Evolutionary conservation across 129 eudicot genomes (phyloP), one percentile per base, ranked within the genome.

Genomic region (Logfia minima): DNA sequence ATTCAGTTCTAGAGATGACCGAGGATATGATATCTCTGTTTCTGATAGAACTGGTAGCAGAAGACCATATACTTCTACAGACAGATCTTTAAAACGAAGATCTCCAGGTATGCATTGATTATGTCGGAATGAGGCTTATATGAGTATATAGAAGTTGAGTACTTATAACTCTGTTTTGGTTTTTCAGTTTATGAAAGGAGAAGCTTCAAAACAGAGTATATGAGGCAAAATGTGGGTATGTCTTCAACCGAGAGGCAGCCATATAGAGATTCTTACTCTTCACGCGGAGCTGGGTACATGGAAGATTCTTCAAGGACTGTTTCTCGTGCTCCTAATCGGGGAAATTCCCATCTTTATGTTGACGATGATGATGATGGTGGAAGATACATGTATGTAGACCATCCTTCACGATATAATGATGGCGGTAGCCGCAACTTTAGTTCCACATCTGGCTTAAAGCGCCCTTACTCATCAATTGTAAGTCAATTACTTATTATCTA

Each of bases 331-430:
- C 67, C 48, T 10, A 48, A 37, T 67, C 80, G 80, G 62, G 75
- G 75, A 79, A 74, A 14, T 67, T 60, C 81, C 21, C 84, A 75
- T 41, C 23, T 56, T 32, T 80, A 76, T 43, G 79, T 80, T 55
- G 87, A 84, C n/a, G 82, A 84, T 21, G 87, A 84, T 18, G 84
- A 83, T 66, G 86, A 75, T 73, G 80, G 70, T 66, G 72, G 83
- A 63, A 75, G 87, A 66, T 84, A 84, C 58, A 39, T 67, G 68
- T 83, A 79, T 71, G 35, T 76, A 13, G 87, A 84, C 18, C 84
- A 71, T 65, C 80, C 84, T 37, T 84, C 87, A 76, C 72, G 84
- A 74, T 80, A 80, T 68, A 72, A 71, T 65, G 84, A 71, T 64
- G 77, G 71, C 2, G 64, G 75, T 56, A 52, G 81, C 59, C 84